phyloP scores from a whole-genome alignment of 345 rosid genomes.

The Hypericum androsaemum region DNA sequence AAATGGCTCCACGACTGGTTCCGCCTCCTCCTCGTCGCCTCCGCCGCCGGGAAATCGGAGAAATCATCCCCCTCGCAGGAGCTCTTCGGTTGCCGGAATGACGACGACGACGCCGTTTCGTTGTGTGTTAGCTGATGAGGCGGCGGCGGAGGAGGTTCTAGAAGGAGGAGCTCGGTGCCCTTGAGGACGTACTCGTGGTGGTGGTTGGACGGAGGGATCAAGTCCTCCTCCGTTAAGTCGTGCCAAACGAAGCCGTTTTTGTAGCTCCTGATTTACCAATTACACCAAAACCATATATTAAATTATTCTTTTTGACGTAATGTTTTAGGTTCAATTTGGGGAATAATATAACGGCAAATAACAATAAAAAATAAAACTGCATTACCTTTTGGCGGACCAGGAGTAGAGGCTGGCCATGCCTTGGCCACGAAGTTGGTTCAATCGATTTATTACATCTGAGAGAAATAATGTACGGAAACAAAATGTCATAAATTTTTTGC shows the following conservation, averaged over 20 bases:
- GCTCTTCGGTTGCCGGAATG: constrained; percentile 34
- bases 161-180: constrained; percentile 79
- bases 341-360: too few relatives aligned
- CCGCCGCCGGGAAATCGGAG: neutral
- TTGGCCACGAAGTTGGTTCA: constrained; percentile 74
- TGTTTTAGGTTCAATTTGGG: too few relatives aligned
- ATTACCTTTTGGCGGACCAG: constrained; percentile 90
- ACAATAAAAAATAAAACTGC: constrained; percentile 15
- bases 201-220: constrained; percentile 62
- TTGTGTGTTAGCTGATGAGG: constrained; percentile 14
- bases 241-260: constrained; percentile 96
- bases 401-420: constrained; percentile 84
- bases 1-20: constrained; percentile 82
- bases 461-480: neutral
- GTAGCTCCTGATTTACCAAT: constrained; percentile 50
- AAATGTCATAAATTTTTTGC: constrained; percentile 2
- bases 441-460: constrained; percentile 73
- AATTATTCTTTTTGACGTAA: too few relatives aligned
- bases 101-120: constrained; percentile 31
- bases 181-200: constrained; percentile 85
- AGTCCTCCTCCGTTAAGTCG: constrained; percentile 66
- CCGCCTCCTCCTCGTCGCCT: constrained; percentile 32
- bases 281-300: too few relatives aligned
- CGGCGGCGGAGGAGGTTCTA: constrained; percentile 32
- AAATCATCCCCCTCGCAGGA: too few relatives aligned